phyloP scores from a whole-genome alignment of 192 early-diverging fungal species.

The Podila clonocystis region DNA sequence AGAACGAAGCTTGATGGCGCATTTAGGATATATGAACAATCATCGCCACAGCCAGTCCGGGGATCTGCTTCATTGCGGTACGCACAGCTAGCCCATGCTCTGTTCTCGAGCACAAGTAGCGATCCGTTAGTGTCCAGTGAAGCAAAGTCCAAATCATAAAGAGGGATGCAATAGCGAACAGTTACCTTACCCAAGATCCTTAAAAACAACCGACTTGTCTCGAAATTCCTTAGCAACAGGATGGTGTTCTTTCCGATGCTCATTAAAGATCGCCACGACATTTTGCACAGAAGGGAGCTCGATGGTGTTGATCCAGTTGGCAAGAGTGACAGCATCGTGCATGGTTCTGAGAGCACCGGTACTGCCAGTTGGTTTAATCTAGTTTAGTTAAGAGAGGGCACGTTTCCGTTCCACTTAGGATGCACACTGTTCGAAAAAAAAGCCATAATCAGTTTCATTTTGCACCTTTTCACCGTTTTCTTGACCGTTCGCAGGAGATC shows the following conservation, averaged over 20 bases:
- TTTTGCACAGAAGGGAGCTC: not conserved
- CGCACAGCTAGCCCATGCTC: not conserved
- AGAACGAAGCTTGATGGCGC: too few relatives aligned
- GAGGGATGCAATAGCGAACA: not conserved
- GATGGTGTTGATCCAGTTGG: constrained; percentile 14
- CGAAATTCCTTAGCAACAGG: not conserved
- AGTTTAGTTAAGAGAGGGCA: not conserved
- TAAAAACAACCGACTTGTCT: not conserved
- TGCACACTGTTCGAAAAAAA: not conserved
- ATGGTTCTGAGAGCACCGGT: not conserved
- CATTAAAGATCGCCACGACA: not conserved
- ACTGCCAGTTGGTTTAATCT: constrained; percentile 5
- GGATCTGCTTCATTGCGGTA: not conserved
- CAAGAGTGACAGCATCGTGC: constrained; percentile 1
- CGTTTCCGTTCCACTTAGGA: not conserved
- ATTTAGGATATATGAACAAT: too few relatives aligned
- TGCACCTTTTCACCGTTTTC: too few relatives aligned
- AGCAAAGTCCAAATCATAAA: not conserved
- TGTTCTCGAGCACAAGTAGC: not conserved
- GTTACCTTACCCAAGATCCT: constrained; percentile 10
- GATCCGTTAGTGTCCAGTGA: not conserved
- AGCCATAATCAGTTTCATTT: too few relatives aligned
- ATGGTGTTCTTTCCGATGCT: constrained; percentile 1
- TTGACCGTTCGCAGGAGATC: too few relatives aligned
- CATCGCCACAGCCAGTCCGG: not conserved